These are phyloP conservation scores for Colletotrichum sp. DNA, from an alignment of 2,329 filamentous ascomycete genomes.

Conservation along the genomic window DNA sequence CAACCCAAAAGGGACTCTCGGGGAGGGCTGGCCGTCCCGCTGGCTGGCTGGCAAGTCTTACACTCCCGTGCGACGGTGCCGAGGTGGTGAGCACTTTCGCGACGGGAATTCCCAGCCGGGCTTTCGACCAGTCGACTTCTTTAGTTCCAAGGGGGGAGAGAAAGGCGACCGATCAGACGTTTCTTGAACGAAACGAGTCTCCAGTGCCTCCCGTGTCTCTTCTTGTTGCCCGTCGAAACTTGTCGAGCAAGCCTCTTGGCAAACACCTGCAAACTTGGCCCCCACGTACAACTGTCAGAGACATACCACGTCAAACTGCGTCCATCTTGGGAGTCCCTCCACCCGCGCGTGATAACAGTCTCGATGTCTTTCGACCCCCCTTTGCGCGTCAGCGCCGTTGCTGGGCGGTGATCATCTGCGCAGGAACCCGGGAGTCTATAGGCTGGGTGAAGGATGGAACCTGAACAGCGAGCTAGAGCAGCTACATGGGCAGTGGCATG, in stretches of 20 bases:
- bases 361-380: not conserved
- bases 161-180: not conserved
- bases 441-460: not conserved
- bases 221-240: not conserved
- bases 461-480: not conserved
- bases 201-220: not conserved
- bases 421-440: constrained; percentile 32
- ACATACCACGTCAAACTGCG: not conserved
- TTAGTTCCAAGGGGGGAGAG: not conserved
- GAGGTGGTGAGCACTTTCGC: constrained; percentile 5
- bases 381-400: not conserved
- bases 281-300: not conserved
- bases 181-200: not conserved
- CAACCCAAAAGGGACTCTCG: not conserved
- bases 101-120: not conserved
- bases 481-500: not conserved
- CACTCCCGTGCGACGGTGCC: constrained; percentile 8
- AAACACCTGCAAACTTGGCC: not conserved
- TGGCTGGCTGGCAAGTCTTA: not conserved
- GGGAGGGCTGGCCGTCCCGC: not conserved
- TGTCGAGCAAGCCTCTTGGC: not conserved
- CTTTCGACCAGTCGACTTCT: not conserved
- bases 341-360: constrained; percentile 10
- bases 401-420: constrained; percentile 31
- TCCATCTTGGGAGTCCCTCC: not conserved